These are phyloP conservation scores for Colletotrichum salicis DNA, from an alignment of 2,329 filamentous ascomycete genomes.

Conservation along the genomic window DNA sequence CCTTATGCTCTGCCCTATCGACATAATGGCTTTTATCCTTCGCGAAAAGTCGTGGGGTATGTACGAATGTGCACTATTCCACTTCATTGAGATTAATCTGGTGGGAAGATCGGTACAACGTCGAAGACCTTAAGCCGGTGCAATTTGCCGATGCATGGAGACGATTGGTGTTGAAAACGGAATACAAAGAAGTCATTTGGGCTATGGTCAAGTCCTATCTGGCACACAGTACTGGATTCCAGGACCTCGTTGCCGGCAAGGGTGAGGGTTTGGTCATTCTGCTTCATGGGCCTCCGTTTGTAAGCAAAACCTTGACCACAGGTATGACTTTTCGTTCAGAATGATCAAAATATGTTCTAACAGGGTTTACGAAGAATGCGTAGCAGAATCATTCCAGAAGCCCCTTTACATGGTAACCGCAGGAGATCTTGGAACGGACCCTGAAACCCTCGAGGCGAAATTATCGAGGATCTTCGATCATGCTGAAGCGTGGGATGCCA, in stretches of 20 bases:
- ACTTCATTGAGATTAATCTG: too few species aligned
- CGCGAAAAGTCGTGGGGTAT: too few species aligned
- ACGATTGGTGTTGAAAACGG: not conserved
- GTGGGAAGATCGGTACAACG: rapidly evolving
- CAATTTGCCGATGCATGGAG: not conserved
- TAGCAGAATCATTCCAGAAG: not conserved
- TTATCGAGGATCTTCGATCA: too few species aligned
- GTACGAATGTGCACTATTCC: too few species aligned
- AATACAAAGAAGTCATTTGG: not conserved
- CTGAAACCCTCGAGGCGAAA: too few species aligned
- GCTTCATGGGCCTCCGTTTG: not conserved
- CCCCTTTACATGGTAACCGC: not conserved
- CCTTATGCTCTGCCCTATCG: not conserved
- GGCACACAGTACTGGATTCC: not conserved
- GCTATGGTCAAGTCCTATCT: not conserved
- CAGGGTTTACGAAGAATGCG: not conserved
- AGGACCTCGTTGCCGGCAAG: not conserved
- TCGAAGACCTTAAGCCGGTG: rapidly evolving
- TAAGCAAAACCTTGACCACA: not conserved
- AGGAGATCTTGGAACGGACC: not conserved
- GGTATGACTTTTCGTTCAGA: too few species aligned
- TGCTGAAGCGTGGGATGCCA: not conserved
- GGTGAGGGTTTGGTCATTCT: not conserved
- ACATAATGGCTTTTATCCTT: not conserved
- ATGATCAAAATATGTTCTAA: too few species aligned